Evolutionary conservation across 2,329 filamentous ascomycete genomes (phyloP).

Genomic region (Aspergillus ochraceoroseus): DNA sequence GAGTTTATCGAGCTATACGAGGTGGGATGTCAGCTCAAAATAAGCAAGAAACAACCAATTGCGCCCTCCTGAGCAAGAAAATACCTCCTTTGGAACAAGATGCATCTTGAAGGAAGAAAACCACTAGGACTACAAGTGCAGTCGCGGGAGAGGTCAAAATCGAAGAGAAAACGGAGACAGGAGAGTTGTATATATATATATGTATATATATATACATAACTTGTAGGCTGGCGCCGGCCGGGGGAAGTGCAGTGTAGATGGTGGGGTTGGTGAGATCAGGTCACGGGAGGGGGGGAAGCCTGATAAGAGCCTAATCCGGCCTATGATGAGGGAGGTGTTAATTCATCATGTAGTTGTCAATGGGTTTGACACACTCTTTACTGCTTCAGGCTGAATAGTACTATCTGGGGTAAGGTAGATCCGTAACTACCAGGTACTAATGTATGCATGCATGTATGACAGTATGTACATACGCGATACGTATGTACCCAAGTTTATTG

Average conservation of each 20-base stretch:
- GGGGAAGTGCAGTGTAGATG: conserved; percentile 16
- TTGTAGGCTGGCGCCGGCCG: no score
- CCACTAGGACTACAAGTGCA: conserved; percentile 11
- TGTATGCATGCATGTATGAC: not conserved
- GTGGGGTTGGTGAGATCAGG: conserved; percentile 17
- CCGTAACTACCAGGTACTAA: no score
- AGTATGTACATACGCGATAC: conserved; percentile 3
- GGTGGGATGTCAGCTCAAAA: not conserved
- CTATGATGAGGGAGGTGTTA: conserved; percentile 10
- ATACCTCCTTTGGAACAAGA: conserved; percentile 46
- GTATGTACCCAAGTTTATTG: no score
- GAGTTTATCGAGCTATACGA: conserved; percentile 85
- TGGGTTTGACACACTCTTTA: no score
- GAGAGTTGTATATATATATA: no score
- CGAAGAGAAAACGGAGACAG: no score
- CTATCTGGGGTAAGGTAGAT: no score
- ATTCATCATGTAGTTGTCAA: no score
- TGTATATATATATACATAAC: no score
- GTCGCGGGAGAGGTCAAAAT: not conserved
- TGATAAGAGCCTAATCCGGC: conserved; percentile 17
- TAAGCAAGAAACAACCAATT: not conserved
- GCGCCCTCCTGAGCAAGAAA: conserved; percentile 5
- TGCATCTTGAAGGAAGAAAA: conserved; percentile 35
- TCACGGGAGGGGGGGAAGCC: conserved; percentile 9
- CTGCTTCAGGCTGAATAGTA: no score